phyloP scores from a whole-genome alignment of 2,329 filamentous ascomycete species.

The Fusarium tricinctum region DNA sequence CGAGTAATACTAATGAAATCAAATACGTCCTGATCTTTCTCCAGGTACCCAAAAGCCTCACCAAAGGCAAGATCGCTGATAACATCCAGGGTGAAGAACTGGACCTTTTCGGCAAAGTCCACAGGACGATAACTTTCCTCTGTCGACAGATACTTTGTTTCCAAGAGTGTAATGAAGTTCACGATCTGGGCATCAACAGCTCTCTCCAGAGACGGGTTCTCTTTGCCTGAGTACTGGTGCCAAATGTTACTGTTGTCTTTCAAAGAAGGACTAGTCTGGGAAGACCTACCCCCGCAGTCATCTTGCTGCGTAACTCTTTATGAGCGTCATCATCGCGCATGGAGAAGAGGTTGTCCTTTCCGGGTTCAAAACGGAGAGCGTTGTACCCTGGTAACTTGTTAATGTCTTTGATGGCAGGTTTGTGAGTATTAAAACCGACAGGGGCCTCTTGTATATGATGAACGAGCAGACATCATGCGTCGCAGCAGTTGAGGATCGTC shows the following conservation, averaged over 20 bases:
- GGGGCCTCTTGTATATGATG: constrained; percentile 62
- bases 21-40: constrained; percentile 60
- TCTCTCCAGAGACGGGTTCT: constrained; percentile 64
- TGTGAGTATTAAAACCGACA: constrained; percentile 53
- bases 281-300: constrained; percentile 63
- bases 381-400: constrained; percentile 50
- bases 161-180: constrained; percentile 61
- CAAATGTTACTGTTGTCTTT: not conserved
- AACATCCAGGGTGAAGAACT: constrained; percentile 68
- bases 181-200: constrained; percentile 63
- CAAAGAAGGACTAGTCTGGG: fast-evolving
- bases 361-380: constrained; percentile 62
- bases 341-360: constrained; percentile 67
- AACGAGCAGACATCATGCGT: constrained; percentile 61
- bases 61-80: constrained; percentile 66
- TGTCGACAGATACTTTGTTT: constrained; percentile 59
- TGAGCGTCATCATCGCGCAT: constrained; percentile 65
- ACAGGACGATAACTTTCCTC: constrained; percentile 52
- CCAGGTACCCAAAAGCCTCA: constrained; percentile 63
- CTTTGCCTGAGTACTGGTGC: constrained; percentile 66
- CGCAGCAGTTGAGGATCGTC: constrained; percentile 46
- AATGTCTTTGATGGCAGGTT: not conserved
- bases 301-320: constrained; percentile 60
- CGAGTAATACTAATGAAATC: constrained; percentile 52
- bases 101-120: constrained; percentile 62